Evolutionary conservation across 140 eudicot genomes (phyloP), one percentile per base, ranked within the genome.

Genomic region (Anethum foeniculum): DNA sequence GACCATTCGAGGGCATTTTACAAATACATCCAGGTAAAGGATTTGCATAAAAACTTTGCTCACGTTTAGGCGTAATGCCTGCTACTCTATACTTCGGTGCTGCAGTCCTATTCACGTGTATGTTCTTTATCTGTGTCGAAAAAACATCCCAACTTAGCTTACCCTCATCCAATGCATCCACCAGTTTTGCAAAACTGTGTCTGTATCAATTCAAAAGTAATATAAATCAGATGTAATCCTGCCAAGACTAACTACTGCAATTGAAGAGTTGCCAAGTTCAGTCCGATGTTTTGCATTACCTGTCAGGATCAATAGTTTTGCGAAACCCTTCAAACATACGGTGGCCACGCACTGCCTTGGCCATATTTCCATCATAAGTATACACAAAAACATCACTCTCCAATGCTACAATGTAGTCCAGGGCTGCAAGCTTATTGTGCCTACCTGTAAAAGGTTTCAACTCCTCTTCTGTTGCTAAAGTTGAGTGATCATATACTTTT

Each of bases 301-400:
- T 89, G 84, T 93, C 90, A 34, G 98, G 98, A 81, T 83, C 86
- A 44, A 93, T 90, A 6, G 96, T 93, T 78, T 86, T 90, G 54
- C 84, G 75, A 65, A 90, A 93, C 52, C 97, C 97, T 83, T 87
- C 90, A 48, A 85, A 93, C 73, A 85, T 80, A 48, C 96, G 82
- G 79, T 93, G 97, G 36, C 97, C 98, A 75, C 88, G 92, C 27
- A 93, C 93, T 6, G 96, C 92, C 84, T 91, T 91, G 7, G 97
- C 98, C 97, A 91, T 93, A 52, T 93, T 88, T 58, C 98, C 98
- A 34, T 93, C 92, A 16, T 90, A 90, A 0, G 98, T 91, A 83
- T 88, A 91, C 30, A 83, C 86, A 78, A 93, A 91, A 48, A 88
- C 96, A 78, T 91, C 93, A 56, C 96, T 91, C 23, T 89, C 89